Evolutionary conservation across 1,284 basidiomycete species (phyloP), one percentile per base, ranked within the genome.

Genomic region (Trametes versicolor): DNA sequence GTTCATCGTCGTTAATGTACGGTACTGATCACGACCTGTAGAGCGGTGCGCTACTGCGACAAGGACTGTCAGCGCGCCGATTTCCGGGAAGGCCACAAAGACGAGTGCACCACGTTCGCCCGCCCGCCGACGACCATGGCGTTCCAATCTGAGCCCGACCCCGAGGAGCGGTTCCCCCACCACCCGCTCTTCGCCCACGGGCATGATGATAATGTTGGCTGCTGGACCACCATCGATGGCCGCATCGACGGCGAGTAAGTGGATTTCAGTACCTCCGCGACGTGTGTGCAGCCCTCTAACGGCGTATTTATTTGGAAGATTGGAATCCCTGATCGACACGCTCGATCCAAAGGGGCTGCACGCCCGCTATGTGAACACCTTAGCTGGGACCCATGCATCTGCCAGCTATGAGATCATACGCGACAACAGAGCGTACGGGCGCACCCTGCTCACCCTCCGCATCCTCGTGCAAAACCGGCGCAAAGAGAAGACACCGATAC

Each of bases 391-490:
- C 21, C 10, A 45, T 52, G 9, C 62, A 64, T 48, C 49, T 15
- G 21, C 53, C 3, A 52, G 58, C 13, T 53, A 51, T 13, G 25
- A 48, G 19, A 59, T 32, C n/a, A 59, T 67, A 21, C 59, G 62
- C 55, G 52, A 2, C 15, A 36, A 64, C 60, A 67, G 57, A 23
- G 62, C 65, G 4, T 27, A 59, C 4, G 48, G 52, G 10, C 50
- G 49, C 10, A 67, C 48, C 43, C 56, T 64, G 10, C 32, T 67
- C 32, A 27, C 36, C 23, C 55, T 67, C 56, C 39, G 47, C n/a
- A 55, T 67, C 4, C 56, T 67, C 41, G 62, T 67, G n/a, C 66
- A 67, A 34, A 67, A 67, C 52, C 62, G 66, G n/a, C 62, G 62
- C 47, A 67, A 64, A 37, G 66, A 67, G 15, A 62, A 59, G 39